phyloP scores from a whole-genome alignment of 2,329 filamentous ascomycete species.

The Fusarium compactum region DNA sequence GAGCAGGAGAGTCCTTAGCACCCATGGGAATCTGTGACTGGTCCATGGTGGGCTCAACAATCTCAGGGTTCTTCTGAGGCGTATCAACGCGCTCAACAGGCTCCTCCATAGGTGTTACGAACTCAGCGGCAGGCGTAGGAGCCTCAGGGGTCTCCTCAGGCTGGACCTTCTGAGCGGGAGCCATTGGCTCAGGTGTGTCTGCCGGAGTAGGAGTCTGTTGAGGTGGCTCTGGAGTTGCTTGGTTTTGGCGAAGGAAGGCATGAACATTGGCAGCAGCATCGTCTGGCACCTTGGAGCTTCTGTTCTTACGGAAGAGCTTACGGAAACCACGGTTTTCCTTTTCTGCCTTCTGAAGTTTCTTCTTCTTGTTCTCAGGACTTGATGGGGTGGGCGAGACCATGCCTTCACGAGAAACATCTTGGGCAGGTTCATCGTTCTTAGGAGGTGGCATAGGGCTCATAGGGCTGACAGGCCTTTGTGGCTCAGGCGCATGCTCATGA shows the following conservation, averaged over 20 bases:
- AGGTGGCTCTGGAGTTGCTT: constrained; percentile 42
- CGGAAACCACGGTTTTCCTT: constrained; percentile 66
- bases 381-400: constrained; percentile 45
- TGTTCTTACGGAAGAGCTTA: constrained; percentile 76
- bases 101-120: constrained; percentile 43
- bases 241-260: constrained; percentile 61
- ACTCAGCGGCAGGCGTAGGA: constrained; percentile 39
- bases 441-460: constrained; percentile 43
- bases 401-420: constrained; percentile 38
- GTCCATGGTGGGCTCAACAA: constrained; percentile 39
- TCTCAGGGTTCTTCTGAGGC: constrained; percentile 40
- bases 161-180: constrained; percentile 25
- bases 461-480: constrained; percentile 23
- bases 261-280: constrained; percentile 65
- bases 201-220: constrained; percentile 35
- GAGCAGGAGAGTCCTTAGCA: constrained; percentile 26
- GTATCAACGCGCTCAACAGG: constrained; percentile 33
- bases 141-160: constrained; percentile 27
- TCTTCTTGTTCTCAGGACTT: constrained; percentile 59
- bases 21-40: constrained; percentile 35
- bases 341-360: constrained; percentile 68
- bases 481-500: constrained; percentile 18
- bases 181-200: constrained; percentile 46
- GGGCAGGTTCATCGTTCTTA: constrained; percentile 40
- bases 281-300: constrained; percentile 67